Evolutionary conservation across 2,329 filamentous ascomycete genomes (phyloP).

Genomic region (Arachnopeziza araneosa): DNA sequence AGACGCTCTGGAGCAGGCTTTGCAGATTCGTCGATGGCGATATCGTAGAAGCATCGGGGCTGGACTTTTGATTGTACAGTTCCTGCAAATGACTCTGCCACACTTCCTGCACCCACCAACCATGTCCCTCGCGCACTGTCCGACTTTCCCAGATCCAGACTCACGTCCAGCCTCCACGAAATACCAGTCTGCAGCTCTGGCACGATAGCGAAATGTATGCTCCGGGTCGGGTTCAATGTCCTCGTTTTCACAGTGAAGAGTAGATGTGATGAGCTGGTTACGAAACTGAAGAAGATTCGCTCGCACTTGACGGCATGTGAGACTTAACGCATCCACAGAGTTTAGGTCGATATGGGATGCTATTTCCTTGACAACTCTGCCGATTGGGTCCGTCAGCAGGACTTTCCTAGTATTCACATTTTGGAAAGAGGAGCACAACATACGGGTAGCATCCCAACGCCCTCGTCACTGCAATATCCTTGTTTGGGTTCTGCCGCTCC

Average conservation of each 20-base stretch:
- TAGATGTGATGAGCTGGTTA: conserved; percentile 64
- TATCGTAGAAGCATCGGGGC: conserved; percentile 60
- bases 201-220: conserved; percentile 51
- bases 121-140: conserved; percentile 80
- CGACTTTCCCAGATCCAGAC: conserved; percentile 59
- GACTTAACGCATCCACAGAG: conserved; percentile 75
- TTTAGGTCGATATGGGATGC: conserved; percentile 79
- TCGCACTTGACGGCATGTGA: conserved; percentile 75
- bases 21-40: conserved; percentile 77
- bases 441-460: conserved; percentile 64
- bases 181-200: conserved; percentile 52
- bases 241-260: conserved; percentile 77
- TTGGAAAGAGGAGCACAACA: conserved; percentile 34
- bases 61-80: conserved; percentile 83
- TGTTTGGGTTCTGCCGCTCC: conserved; percentile 38
- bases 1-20: conserved; percentile 66
- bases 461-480: conserved; percentile 51
- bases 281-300: conserved; percentile 74
- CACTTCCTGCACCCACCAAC: conserved; percentile 80
- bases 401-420: neutral
- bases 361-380: conserved; percentile 71
- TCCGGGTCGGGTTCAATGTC: conserved; percentile 47
- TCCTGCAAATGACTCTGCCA: conserved; percentile 76
- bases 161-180: conserved; percentile 50
- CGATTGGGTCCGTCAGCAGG: neutral